phyloP scores from a whole-genome alignment of 208 protist genomes.

The Naegleria gruberi region DNA sequence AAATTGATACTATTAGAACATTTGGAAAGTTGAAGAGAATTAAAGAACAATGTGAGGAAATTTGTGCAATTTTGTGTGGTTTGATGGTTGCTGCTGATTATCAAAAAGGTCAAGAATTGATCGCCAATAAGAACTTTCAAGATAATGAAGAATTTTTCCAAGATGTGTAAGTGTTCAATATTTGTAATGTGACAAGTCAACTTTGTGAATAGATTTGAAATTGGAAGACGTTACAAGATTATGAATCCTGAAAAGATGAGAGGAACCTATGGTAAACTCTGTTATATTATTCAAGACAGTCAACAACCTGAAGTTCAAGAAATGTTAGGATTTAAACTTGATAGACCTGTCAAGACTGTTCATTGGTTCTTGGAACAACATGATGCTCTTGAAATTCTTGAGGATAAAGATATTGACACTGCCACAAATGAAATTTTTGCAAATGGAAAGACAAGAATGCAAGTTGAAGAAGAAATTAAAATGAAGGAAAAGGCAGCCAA shows the following conservation, averaged over 20 bases:
- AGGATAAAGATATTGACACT: background rate
- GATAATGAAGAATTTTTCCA: conserved; percentile 41
- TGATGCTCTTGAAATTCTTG: conserved; percentile 17
- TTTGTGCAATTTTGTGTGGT: conserved; percentile 65
- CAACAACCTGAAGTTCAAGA: conserved; percentile 38
- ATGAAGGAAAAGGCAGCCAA: conserved; percentile 66
- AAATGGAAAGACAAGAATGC: background rate
- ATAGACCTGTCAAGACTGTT: conserved; percentile 64
- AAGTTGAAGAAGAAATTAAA: conserved; percentile 29
- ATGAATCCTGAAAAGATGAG: conserved; percentile 86
- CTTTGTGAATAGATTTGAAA: conserved; percentile 48
- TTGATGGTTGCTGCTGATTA: conserved; percentile 52
- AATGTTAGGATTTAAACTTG: conserved; percentile 61
- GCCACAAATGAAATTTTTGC: background rate
- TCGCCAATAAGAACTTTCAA: conserved; percentile 51
- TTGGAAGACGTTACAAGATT: conserved; percentile 73
- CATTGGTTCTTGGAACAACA: conserved; percentile 51
- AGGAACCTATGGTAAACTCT: conserved; percentile 78
- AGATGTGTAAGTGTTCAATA: background rate
- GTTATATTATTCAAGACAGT: conserved; percentile 41
- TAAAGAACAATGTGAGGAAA: conserved; percentile 57
- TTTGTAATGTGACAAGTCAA: too few species aligned
- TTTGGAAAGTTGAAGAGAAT: conserved; percentile 55
- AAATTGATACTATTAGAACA: conserved; percentile 57
- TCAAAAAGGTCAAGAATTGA: conserved; percentile 44